A percentile compares a stretch with the other conserved stretches of the same genome.
These are phyloP conservation scores for Backusella parvicylindrica DNA, from an alignment of 192 early-diverging fungal genomes.

Conservation along the genomic window DNA sequence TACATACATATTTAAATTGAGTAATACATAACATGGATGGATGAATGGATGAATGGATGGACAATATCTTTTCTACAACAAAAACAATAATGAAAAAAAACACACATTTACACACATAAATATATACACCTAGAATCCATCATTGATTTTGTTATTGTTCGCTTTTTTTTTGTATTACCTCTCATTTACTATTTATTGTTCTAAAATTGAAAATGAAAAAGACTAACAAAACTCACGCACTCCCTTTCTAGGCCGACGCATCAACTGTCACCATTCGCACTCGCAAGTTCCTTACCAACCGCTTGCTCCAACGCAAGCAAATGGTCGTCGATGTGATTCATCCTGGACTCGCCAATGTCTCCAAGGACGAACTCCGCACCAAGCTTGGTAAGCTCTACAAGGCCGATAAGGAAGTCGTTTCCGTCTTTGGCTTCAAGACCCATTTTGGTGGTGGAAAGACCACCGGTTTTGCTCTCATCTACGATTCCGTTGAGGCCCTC, in stretches of 20 bases:
- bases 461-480: slow-evolving; percentile 94
- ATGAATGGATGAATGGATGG: background rate
- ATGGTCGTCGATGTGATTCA: slow-evolving; percentile 96
- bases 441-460: slow-evolving; percentile 95
- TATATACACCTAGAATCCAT: too few relatives aligned
- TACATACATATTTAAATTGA: too few relatives aligned
- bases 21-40: background rate
- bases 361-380: slow-evolving; percentile 90
- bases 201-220: background rate
- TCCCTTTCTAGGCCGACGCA: slow-evolving; percentile 64
- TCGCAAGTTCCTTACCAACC: slow-evolving; percentile 99
- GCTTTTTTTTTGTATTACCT: background rate
- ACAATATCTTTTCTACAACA: background rate
- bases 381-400: slow-evolving; percentile 97
- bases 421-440: slow-evolving; percentile 95
- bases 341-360: slow-evolving; percentile 89
- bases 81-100: background rate
- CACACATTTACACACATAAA: background rate
- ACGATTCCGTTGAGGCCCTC: slow-evolving; percentile 88
- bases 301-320: slow-evolving; percentile 95
- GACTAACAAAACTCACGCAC: background rate
- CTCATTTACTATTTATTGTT: background rate
- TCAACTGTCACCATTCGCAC: slow-evolving; percentile 92
- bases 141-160: too few relatives aligned
- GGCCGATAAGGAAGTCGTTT: slow-evolving; percentile 81